Conservation (phyloP, 768 basidiomycete species). For the Lactarius hengduanensis region DNA sequence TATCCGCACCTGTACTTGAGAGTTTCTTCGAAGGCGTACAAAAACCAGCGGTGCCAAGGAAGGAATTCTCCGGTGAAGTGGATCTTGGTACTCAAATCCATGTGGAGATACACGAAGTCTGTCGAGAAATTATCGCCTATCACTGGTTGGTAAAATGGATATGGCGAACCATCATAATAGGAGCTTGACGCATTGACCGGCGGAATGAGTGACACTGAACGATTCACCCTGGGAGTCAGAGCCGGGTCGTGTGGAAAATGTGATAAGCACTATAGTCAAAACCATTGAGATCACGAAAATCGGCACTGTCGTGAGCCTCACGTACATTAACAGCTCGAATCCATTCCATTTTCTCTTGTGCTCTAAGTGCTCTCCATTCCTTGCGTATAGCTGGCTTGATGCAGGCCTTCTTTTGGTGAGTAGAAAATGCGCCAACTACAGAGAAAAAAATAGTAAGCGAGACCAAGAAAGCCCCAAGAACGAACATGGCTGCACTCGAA, state of each 20-base stretch:
- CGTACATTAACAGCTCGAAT: constrained; percentile 32
- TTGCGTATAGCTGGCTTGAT: constrained; percentile 28
- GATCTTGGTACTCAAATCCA: constrained; percentile 35
- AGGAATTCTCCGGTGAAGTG: constrained; percentile 33
- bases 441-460: constrained; percentile 3
- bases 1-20: constrained; percentile 33
- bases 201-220: constrained; percentile 21
- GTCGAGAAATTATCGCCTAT: not conserved
- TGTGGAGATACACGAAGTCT: constrained; percentile 33
- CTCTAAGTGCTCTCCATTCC: constrained; percentile 31
- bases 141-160: not conserved
- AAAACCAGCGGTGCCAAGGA: constrained; percentile 35
- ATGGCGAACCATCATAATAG: constrained; percentile 26
- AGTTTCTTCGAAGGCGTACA: constrained; percentile 28
- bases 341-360: constrained; percentile 29
- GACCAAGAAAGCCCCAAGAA: not conserved
- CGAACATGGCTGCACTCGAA: constrained; percentile 2
- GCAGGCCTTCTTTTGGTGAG: constrained; percentile 7
- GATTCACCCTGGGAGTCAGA: constrained; percentile 16
- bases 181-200: constrained; percentile 25
- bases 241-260: constrained; percentile 26
- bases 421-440: not conserved
- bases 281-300: not conserved
- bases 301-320: too few species aligned
- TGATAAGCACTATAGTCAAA: constrained; percentile 23